Conservation (phyloP, 805 yeast genomes). For the Starmerella bombi region DNA sequence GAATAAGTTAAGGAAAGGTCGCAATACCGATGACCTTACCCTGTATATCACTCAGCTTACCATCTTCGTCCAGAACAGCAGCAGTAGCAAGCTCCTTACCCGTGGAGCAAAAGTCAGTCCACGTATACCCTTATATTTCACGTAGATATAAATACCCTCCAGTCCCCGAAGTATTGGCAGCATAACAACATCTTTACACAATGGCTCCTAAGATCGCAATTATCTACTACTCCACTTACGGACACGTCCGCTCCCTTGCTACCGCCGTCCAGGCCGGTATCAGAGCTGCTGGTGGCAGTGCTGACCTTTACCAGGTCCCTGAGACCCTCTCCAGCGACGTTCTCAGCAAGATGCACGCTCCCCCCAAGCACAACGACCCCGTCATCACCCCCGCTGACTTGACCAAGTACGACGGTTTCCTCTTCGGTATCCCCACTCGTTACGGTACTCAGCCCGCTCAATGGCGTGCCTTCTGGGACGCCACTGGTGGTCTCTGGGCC, state of each 20-base stretch:
- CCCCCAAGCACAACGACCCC: slow-evolving; percentile 36
- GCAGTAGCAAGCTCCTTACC: too few species aligned
- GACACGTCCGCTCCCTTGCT: slow-evolving; percentile 61
- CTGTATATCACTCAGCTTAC: too few species aligned
- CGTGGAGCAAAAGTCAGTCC: too few species aligned
- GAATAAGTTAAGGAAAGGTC: too few species aligned
- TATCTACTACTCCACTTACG: slow-evolving; percentile 68
- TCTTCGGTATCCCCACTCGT: slow-evolving; percentile 73
- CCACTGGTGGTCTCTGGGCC: slow-evolving; percentile 68
- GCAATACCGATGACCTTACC: too few species aligned
- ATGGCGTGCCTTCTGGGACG: slow-evolving; percentile 62
- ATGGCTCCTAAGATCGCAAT: slow-evolving; percentile 48
- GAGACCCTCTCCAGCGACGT: slow-evolving; percentile 60
- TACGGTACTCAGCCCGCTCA: slow-evolving; percentile 67
- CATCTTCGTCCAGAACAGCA: too few species aligned
- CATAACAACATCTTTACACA: too few species aligned
- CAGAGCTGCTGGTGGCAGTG: slow-evolving; percentile 53
- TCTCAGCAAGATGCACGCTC: slow-evolving; percentile 53
- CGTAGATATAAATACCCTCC: too few species aligned
- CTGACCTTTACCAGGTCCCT: slow-evolving; percentile 62
- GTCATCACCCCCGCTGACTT: slow-evolving; percentile 45
- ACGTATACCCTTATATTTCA: too few species aligned
- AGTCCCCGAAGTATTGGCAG: too few species aligned
- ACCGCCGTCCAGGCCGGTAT: slow-evolving; percentile 57
- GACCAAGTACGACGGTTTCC: slow-evolving; percentile 51